Evolutionary conservation across 2,329 filamentous ascomycete species (phyloP), one percentile per base, ranked within the genome.

Genomic region (Alternaria sp.): DNA sequence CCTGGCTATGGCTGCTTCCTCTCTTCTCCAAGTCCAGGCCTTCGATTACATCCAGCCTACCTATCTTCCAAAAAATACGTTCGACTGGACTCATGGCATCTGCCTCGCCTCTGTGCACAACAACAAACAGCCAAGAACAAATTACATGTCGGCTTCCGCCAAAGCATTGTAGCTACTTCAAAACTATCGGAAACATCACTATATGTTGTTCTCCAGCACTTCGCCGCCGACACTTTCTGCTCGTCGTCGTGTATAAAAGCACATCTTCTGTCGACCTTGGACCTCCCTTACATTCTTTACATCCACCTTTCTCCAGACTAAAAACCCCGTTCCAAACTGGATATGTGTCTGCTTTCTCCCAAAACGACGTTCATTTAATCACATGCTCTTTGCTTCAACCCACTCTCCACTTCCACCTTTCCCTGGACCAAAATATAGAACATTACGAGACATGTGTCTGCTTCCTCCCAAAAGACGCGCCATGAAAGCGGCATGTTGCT

Each of bases 41-140:
- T 2, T 41, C 9, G 15, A 41, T 41, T 10, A 18, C 3, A 11
- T 11, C n/a, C 3, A 41, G 37, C 37, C n/a, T 41, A 41, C 37
- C 37, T 10, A 5, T 41, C 5, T 5, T 41, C 37, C 9, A 41
- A 41, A 41, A 41, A 10, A 41, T 3, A 41, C 37, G n/a, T 41
- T 41, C 8, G 15, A n/a, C 33, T 37, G 15, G 15, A 18, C 9
- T 18, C 5, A 18, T 41, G n/a, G 37, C n/a, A 41, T 18, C 37
- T 2, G 37, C n/a, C 3, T 41, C 37, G 4, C 4, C 37, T 41
- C n/a, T 41, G 15, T 18, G 37, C 3, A 9, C 8, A n/a, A n/a
- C 7, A 41, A 41, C n/a, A 18, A 41, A n/a, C 0, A 41, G 3
- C 3, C 8, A 10, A 0, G 4, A 10, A 41, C 1, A 41, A 2